Conservation (phyloP, 306 rosid genomes). For the Comarum palustre region DNA sequence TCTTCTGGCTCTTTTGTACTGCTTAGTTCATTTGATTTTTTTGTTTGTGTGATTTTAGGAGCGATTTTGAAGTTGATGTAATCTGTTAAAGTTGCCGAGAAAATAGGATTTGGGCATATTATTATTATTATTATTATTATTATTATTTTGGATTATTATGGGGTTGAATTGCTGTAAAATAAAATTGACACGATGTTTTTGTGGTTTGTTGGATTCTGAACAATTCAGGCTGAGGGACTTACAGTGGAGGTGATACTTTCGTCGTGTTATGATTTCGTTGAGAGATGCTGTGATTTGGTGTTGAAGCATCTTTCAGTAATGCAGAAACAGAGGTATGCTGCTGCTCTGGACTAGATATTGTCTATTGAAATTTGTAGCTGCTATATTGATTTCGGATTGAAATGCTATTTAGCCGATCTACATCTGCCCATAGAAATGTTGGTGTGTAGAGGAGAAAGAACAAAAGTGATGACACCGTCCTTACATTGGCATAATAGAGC, state of each 20-base stretch:
- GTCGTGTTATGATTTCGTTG: constrained; percentile 82
- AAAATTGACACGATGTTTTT: neutral
- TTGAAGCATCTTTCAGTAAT: constrained; percentile 65
- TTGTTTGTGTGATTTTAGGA: constrained; percentile 1
- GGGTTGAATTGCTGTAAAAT: neutral
- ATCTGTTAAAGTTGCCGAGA: constrained; percentile 14
- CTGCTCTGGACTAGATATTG: constrained; percentile 3
- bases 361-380: neutral
- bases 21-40: neutral
- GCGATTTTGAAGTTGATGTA: constrained; percentile 10
- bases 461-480: neutral
- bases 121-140: neutral
- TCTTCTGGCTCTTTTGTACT: constrained; percentile 10
- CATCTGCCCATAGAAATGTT: neutral
- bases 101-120: neutral
- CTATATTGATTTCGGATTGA: neutral
- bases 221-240: constrained; percentile 84
- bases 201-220: neutral
- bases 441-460: neutral
- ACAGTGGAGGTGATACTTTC: constrained; percentile 62
- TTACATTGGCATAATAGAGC: neutral
- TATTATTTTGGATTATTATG: neutral
- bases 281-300: constrained; percentile 66
- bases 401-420: no score
- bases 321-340: constrained; percentile 66